Evolutionary conservation across 805 yeast species (phyloP), one percentile per base, ranked within the genome.

Genomic region (Torulaspora microellipsoides): DNA sequence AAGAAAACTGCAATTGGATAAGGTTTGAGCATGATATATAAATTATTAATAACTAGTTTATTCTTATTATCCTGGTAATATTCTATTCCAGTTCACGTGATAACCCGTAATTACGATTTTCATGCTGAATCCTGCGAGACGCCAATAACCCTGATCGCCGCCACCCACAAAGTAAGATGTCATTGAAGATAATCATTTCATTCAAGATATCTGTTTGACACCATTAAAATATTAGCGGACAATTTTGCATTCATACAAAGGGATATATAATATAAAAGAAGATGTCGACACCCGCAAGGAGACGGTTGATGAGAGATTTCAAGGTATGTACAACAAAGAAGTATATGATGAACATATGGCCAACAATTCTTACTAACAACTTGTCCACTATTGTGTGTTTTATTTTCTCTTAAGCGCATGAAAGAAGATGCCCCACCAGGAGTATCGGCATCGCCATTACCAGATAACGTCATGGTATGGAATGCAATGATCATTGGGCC

Each of bases 341-440:
- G 6, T 27, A 27, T 13, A 15, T 13, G 27, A 28, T 11, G 29
- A 8, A 13, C 25, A 20, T 17, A n/a, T 45, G 45, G 56, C 60
- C 56, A 57, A 51, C 46, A 30, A 17, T 25, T 34, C 31, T 31
- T 15, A 20, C 25, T 20, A 20, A 20, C 12, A 13, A 28, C 12
- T n/a, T 11, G 30, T 20, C 25, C 25, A 20, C 25, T 20, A 20
- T 5, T 20, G 6, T 7, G 2, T 20, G 25, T 5, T 36, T 27
- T 25, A 20, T 36, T 27, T 25, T 29, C 6, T 12, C 25, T 33
- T 29, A 47, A 80, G 83, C 83, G 98, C 56, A 90, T 93, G 83
- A 96, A 93, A 67, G 93, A 85, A 70, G 99, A 93, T 66, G 93
- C 98, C 10, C 96, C 99, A 17, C 93, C 95, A 27, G 99, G 99